phyloP scores from a whole-genome alignment of 257 asterid species.

The Solanum arcanum region DNA sequence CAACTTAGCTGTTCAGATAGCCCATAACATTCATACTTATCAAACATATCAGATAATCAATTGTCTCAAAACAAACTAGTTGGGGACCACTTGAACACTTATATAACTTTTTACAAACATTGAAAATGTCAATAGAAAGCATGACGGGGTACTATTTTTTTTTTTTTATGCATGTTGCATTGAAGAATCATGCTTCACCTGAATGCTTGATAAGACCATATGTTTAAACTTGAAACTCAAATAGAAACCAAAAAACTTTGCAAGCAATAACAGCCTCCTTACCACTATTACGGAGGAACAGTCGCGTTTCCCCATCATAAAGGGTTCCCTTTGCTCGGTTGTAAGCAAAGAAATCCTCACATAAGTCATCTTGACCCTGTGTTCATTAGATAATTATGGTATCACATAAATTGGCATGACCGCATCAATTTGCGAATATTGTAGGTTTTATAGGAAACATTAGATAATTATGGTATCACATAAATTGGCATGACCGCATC shows the following conservation, averaged over 20 bases:
- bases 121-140: background rate
- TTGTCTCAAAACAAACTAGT: background rate
- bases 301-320: slow-evolving; percentile 94
- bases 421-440: background rate
- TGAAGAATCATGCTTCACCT: background rate
- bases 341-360: slow-evolving; percentile 83
- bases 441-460: background rate
- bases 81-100: background rate
- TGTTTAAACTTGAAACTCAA: background rate
- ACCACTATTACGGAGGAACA: slow-evolving; percentile 81
- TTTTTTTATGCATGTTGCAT: background rate
- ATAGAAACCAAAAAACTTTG: background rate
- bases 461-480: slow-evolving; percentile 6
- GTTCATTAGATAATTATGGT: slow-evolving; percentile 15
- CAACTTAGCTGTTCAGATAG: background rate
- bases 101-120: background rate
- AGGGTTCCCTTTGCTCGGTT: slow-evolving; percentile 98
- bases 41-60: background rate
- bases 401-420: background rate
- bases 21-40: background rate
- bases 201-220: background rate
- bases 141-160: background rate
- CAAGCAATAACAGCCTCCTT: slow-evolving; percentile 1
- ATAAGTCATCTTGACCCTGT: slow-evolving; percentile 97
- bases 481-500: background rate